Evolutionary conservation across 2,329 filamentous ascomycete species (phyloP).

Genomic region (Colletotrichum sp.): DNA sequence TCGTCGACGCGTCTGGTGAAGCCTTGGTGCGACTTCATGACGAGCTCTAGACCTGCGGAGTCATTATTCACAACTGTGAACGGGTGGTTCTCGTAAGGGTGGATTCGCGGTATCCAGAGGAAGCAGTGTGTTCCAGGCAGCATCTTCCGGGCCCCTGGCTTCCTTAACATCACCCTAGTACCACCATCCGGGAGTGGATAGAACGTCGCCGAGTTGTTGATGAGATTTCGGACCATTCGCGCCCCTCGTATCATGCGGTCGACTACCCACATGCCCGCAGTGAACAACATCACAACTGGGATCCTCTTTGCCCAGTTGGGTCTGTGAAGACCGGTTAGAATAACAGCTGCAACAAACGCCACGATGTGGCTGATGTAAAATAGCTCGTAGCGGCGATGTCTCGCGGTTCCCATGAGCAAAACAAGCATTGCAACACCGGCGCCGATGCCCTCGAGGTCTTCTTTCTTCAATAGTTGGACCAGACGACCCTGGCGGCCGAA

Average conservation of each 20-base stretch:
- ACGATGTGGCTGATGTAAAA: conserved; percentile 50
- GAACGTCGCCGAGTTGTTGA: conserved; percentile 45
- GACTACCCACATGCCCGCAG: conserved; percentile 41
- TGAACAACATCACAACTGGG: conserved; percentile 40
- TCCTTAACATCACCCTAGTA: conserved; percentile 49
- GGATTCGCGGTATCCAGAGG: conserved; percentile 58
- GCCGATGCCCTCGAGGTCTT: conserved; percentile 39
- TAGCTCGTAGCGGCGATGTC: conserved; percentile 45
- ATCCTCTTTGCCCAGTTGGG: conserved; percentile 41
- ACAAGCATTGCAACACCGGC: conserved; percentile 40
- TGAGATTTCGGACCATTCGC: conserved; percentile 31
- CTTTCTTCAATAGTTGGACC: conserved; percentile 27
- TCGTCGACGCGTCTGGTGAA: conserved; percentile 54
- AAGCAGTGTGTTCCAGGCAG: conserved; percentile 48
- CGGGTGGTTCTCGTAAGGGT: conserved; percentile 55
- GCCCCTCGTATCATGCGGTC: conserved; percentile 46
- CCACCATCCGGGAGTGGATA: conserved; percentile 48
- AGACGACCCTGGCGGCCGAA: conserved; percentile 28
- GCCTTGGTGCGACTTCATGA: conserved; percentile 53
- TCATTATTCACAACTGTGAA: conserved; percentile 56
- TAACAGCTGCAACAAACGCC: conserved; percentile 43
- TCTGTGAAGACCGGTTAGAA: conserved; percentile 47
- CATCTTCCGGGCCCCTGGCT: conserved; percentile 35
- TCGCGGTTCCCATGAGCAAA: conserved; percentile 34
- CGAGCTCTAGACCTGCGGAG: conserved; percentile 47